These are phyloP conservation scores for Polyplosphaeria fusca DNA, from an alignment of 495 filamentous ascomycete genomes.

Conservation along the genomic window DNA sequence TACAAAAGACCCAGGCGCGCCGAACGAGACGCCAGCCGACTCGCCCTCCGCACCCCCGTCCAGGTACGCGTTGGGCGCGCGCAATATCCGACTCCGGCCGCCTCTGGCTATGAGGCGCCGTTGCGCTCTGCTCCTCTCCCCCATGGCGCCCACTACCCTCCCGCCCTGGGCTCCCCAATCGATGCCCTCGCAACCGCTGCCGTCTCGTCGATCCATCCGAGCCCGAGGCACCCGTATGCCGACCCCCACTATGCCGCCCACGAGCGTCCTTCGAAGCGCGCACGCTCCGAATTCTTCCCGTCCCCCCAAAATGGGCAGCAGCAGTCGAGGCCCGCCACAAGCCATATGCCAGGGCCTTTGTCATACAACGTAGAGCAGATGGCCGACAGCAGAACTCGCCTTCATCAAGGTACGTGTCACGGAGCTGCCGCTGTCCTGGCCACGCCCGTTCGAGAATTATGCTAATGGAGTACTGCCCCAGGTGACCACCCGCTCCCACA, in stretches of 20 bases:
- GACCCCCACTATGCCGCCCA: slow-evolving; percentile 28
- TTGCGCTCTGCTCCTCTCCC: slow-evolving; percentile 23
- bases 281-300: slow-evolving; percentile 55
- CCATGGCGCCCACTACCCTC: slow-evolving; percentile 10
- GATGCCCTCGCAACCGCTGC: slow-evolving; percentile 37
- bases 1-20: neutral
- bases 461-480: too few relatives aligned
- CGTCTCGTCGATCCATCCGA: slow-evolving; percentile 20
- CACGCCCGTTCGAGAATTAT: too few relatives aligned
- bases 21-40: slow-evolving; percentile 4
- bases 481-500: neutral
- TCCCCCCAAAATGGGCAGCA: slow-evolving; percentile 47
- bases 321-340: slow-evolving; percentile 45
- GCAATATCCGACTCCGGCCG: neutral
- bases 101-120: slow-evolving; percentile 3
- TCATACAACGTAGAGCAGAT: slow-evolving; percentile 36
- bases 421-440: too few relatives aligned
- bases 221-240: slow-evolving; percentile 18
- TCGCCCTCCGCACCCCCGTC: neutral
- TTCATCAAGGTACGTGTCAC: slow-evolving; percentile 28
- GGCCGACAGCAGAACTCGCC: slow-evolving; percentile 27
- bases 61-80: neutral
- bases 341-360: slow-evolving; percentile 40
- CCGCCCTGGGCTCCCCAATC: slow-evolving; percentile 35
- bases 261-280: slow-evolving; percentile 59